Evolutionary conservation across 345 rosid genomes (phyloP), one percentile per base, ranked within the genome.

Genomic region (Orychophragmus violaceus): DNA sequence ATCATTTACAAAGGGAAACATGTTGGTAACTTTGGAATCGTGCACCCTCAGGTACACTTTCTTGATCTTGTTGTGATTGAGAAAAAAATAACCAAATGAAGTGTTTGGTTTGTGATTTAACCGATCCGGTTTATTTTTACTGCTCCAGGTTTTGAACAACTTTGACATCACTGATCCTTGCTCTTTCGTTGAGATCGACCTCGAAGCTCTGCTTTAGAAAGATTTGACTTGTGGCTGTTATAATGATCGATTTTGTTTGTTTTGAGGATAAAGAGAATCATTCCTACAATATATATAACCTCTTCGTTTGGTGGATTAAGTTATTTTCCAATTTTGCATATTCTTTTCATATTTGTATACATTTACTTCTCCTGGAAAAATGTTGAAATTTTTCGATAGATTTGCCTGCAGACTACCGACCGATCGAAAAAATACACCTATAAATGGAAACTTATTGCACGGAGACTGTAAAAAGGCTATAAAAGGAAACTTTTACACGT

Each of bases 111-210:
- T 29, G n/a, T 30, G 41, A 4, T 19, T 18, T 12, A 44, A 13
- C 51, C 42, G n/a, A 33, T 12, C 11, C 7, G 1, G 3, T 28
- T 44, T 23, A 14, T 9, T n/a, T 21, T 46, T 12, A 18, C 13
- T 41, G 42, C 13, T 29, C 35, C 83, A 89, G 95, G 92, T 87
- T 57, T 78, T 89, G 83, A 80, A 72, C 69, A 91, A 87, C 69
- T 91, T 89, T 8, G 95, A 83, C 66, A 84, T 89, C 35, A 68
- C 81, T 1, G 88, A 91, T 83, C 92, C 96, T 0, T 91, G 98
- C 74, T 85, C 96, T 5, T 87, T 75, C 79, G 39, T 91, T 74
- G 92, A 87, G 76, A 70, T 91, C 2, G 80, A 87, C 76, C 75
- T 87, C 0, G 74, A 89, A 82, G 77, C 53, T 29, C 64, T 81